A percentile compares a stretch with the other conserved stretches of the same genome.
phyloP scores from a whole-genome alignment of 1,284 basidiomycete genomes.

The Trichosporon faecale region DNA sequence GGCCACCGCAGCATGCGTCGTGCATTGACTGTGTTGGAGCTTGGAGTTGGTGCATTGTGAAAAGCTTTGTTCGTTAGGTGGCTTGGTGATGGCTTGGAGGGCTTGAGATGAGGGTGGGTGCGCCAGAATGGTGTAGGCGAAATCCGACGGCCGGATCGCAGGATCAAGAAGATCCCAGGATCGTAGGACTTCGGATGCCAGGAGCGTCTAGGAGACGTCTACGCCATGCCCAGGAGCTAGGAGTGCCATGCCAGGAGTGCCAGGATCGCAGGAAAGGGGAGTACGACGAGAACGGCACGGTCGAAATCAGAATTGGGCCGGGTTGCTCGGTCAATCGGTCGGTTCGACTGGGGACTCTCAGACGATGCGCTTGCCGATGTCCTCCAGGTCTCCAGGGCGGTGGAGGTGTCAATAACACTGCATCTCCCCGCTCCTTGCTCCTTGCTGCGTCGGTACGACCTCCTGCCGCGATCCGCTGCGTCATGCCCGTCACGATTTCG shows the following conservation, averaged over 20 bases:
- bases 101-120: neutral
- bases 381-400: neutral
- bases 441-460: neutral
- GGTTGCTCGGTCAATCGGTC: neutral
- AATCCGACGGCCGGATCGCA: slow-evolving; percentile 6
- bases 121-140: neutral
- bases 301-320: slow-evolving; percentile 8
- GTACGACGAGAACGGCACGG: slow-evolving; percentile 3
- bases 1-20: neutral
- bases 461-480: neutral
- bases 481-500: neutral
- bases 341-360: neutral
- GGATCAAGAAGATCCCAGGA: slow-evolving; percentile 5
- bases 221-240: neutral
- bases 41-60: neutral
- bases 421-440: neutral
- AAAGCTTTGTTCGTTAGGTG: slow-evolving; percentile 9
- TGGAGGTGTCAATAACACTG: slow-evolving; percentile 1
- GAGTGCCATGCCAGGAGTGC: neutral
- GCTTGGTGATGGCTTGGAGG: slow-evolving; percentile 9
- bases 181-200: neutral
- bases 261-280: neutral
- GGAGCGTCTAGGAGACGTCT: neutral
- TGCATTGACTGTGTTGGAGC: neutral
- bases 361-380: neutral